A percentile compares a stretch with the other conserved stretches of the same genome.
phyloP scores from a whole-genome alignment of 805 yeast species.

The Ogataea siamensis region DNA sequence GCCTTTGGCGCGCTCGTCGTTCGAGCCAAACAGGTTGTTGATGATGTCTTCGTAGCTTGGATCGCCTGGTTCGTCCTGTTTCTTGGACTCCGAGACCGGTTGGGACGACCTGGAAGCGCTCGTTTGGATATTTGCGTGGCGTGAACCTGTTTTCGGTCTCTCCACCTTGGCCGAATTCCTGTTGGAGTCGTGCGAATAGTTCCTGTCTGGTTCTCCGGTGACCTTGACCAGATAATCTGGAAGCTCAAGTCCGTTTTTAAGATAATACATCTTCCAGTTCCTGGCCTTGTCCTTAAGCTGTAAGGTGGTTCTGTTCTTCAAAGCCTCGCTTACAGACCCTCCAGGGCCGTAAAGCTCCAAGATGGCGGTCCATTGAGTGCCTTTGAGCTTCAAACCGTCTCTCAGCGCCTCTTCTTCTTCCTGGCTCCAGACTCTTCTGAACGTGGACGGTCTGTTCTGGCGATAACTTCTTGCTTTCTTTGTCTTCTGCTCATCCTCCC shows the following conservation, averaged over 20 bases:
- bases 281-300: constrained; percentile 96
- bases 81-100: constrained; percentile 5
- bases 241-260: constrained; percentile 70
- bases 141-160: constrained; percentile 25
- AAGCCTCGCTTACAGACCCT: constrained; percentile 76
- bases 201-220: constrained; percentile 72
- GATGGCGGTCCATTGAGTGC: constrained; percentile 93
- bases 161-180: constrained; percentile 13
- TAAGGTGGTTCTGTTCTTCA: constrained; percentile 85
- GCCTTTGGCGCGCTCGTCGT: constrained; percentile 8
- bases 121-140: constrained; percentile 18
- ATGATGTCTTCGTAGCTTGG: constrained; percentile 27
- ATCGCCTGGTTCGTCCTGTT: constrained; percentile 10
- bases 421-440: constrained; percentile 78
- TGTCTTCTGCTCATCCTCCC: constrained; percentile 14
- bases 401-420: constrained; percentile 85
- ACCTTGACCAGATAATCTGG: constrained; percentile 81
- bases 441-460: constrained; percentile 31
- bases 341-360: constrained; percentile 92
- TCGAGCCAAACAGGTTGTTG: constrained; percentile 22
- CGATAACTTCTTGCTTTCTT: constrained; percentile 16
- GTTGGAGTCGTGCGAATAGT: constrained; percentile 10
- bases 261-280: constrained; percentile 86
- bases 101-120: constrained; percentile 13
- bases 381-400: constrained; percentile 76